Conservation (phyloP, 106 monocot species). For the Posidonia australis region DNA sequence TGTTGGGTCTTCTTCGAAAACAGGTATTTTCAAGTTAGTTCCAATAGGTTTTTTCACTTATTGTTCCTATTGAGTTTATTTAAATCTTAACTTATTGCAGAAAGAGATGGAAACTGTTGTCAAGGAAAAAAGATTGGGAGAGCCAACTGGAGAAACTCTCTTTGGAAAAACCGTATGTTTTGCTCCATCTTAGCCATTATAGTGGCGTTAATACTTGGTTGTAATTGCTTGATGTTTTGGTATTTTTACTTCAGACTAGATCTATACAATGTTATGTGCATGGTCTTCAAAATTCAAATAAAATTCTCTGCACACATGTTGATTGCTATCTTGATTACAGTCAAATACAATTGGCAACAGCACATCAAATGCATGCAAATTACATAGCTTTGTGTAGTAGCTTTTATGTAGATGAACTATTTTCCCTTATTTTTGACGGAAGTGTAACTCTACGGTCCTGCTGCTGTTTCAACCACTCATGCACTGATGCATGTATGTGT, state of each 20-base stretch:
- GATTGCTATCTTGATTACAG: too few relatives aligned
- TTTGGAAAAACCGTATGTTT: constrained; percentile 71
- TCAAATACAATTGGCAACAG: too few relatives aligned
- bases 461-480: too few relatives aligned
- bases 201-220: neutral
- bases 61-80: neutral
- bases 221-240: neutral
- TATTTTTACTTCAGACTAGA: neutral
- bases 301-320: too few relatives aligned
- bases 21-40: constrained; percentile 36
- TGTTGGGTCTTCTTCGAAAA: constrained; percentile 86
- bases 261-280: neutral
- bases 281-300: too few relatives aligned
- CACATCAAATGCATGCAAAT: too few relatives aligned
- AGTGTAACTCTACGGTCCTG: too few relatives aligned
- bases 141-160: constrained; percentile 71
- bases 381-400: too few relatives aligned
- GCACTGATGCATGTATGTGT: too few relatives aligned
- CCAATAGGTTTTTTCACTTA: neutral
- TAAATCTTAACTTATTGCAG: constrained; percentile 32
- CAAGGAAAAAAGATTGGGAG: constrained; percentile 47
- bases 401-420: too few relatives aligned
- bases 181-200: neutral
- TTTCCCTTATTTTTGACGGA: too few relatives aligned
- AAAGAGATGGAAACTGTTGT: constrained; percentile 76